Percentiles rank a stretch among this genome's conserved stretches.
Evolutionary conservation across 2,329 filamentous ascomycete genomes (phyloP).

Genomic region (Arachnopeziza araneosa): DNA sequence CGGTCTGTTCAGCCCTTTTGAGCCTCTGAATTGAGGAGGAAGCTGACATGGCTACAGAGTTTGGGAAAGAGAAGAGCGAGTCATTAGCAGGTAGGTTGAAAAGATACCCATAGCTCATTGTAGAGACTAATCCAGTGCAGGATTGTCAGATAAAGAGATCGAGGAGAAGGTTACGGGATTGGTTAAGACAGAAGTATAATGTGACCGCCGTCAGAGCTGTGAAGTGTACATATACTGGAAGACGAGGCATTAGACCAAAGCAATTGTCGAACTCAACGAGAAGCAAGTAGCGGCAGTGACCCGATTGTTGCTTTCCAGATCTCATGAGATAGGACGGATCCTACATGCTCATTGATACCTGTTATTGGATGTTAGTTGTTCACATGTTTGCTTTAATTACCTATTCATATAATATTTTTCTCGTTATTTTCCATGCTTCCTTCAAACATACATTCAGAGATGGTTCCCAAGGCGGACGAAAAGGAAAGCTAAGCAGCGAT

Average conservation of each 20-base stretch:
- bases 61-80: constrained; percentile 63
- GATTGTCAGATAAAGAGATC: constrained; percentile 64
- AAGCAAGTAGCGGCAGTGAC: no score
- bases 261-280: not conserved
- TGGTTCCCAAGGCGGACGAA: no score
- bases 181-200: constrained; percentile 32
- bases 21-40: not conserved
- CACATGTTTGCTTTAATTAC: no score
- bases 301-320: no score
- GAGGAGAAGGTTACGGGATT: constrained; percentile 61
- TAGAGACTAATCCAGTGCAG: constrained; percentile 33
- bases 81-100: constrained; percentile 48
- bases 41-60: constrained; percentile 39
- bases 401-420: no score
- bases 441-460: no score
- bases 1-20: constrained; percentile 51
- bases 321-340: no score
- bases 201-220: not conserved
- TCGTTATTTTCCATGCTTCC: no score
- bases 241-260: not conserved
- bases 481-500: no score
- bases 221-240: not conserved
- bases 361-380: no score
- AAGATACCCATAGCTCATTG: not conserved
- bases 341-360: no score